Percentiles rank a stretch among this genome's conserved stretches.
Conservation (phyloP, 768 basidiomycete genomes). For the Macrolepiota dolichaula region DNA sequence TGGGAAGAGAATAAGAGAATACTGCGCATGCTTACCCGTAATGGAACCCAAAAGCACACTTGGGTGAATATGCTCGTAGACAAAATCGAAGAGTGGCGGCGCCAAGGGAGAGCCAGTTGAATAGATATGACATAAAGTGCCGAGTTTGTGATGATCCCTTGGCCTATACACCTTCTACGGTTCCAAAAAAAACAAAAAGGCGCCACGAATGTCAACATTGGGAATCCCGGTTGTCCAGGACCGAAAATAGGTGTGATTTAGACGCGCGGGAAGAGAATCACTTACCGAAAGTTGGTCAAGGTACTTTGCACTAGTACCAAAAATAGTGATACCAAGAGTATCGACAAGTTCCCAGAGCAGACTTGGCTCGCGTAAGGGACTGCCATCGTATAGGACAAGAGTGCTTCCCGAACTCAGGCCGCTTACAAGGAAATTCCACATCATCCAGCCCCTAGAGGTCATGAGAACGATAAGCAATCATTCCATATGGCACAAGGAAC, state of each 20-base stretch:
- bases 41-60: conserved; percentile 70
- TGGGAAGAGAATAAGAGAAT: conserved; percentile 6
- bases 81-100: conserved; percentile 68
- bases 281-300: conserved; percentile 72
- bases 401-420: conserved; percentile 65
- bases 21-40: conserved; percentile 46
- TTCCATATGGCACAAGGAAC: neutral
- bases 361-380: conserved; percentile 64
- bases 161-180: conserved; percentile 67
- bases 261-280: conserved; percentile 12
- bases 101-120: conserved; percentile 80
- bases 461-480: conserved; percentile 2
- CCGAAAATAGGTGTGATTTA: conserved; percentile 14
- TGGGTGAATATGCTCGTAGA: conserved; percentile 62
- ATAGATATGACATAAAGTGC: conserved; percentile 66
- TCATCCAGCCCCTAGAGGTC: conserved; percentile 77
- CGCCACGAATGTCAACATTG: neutral
- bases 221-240: conserved; percentile 15
- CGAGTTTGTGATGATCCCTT: conserved; percentile 55
- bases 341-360: conserved; percentile 71
- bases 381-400: conserved; percentile 78
- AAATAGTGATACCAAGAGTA: conserved; percentile 67
- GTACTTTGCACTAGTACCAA: conserved; percentile 84
- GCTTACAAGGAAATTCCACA: conserved; percentile 83
- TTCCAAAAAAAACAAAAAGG: neutral